These are phyloP conservation scores for Dryas octopetala DNA, from an alignment of 306 rosid species.

Conservation along the genomic window DNA sequence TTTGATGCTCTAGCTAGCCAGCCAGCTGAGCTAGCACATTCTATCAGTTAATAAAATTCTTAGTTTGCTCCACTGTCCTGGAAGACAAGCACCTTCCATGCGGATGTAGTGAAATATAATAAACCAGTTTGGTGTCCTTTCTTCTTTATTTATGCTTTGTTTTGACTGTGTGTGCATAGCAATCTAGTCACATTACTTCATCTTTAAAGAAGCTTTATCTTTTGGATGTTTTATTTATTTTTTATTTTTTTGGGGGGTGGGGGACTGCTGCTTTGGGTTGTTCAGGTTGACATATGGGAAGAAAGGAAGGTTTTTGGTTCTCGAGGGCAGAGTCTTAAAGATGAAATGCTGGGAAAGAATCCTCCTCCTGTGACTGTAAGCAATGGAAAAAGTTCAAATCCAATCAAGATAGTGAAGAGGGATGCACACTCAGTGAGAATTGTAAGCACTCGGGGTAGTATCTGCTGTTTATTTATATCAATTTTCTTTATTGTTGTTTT, in stretches of 20 bases:
- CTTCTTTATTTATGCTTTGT: not conserved
- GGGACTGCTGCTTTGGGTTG: conserved; percentile 33
- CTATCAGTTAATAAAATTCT: not conserved
- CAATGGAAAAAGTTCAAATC: conserved; percentile 73
- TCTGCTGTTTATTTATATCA: conserved; percentile 21
- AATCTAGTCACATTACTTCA: not conserved
- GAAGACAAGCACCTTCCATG: no score
- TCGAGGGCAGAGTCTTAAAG: conserved; percentile 89
- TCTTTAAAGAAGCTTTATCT: not conserved
- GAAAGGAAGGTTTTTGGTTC: conserved; percentile 98
- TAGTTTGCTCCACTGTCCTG: not conserved
- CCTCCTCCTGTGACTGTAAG: conserved; percentile 53
- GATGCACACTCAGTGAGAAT: conserved; percentile 86
- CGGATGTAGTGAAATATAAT: not conserved
- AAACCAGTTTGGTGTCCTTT: not conserved
- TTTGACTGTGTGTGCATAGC: not conserved
- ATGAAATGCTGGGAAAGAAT: conserved; percentile 72
- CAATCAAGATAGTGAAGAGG: conserved; percentile 85
- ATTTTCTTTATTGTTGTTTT: conserved; percentile 21
- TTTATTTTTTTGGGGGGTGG: conserved; percentile 15
- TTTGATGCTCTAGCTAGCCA: not conserved
- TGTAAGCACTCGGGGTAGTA: conserved; percentile 53
- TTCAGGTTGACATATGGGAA: conserved; percentile 90
- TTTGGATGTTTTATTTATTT: conserved; percentile 14
- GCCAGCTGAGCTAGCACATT: not conserved